Evolutionary conservation across 768 basidiomycete genomes (phyloP), one percentile per base, ranked within the genome.

Genomic region (Scleroderma citrinum): DNA sequence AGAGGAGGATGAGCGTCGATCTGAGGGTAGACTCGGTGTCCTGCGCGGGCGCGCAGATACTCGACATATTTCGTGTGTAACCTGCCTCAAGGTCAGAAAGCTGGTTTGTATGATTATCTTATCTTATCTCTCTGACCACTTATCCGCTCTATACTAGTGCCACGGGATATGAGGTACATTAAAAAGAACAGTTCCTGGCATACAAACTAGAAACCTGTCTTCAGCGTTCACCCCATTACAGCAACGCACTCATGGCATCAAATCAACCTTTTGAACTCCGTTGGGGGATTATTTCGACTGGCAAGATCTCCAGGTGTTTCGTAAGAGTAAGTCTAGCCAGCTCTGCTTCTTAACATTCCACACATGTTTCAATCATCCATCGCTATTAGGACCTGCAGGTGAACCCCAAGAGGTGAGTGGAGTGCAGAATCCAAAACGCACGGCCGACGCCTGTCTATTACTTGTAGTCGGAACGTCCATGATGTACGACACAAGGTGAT

Each of bases 241-340:
- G 21, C 21, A 26, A 42, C 14, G n/a, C 32, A 8, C 21, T 26
- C 17, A 58, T 66, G 65, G 36, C 48, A 39, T 37, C 55, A 41
- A n/a, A 49, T 32, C 65, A 68, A 53, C 70, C 72, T 1, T 67
- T 73, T 41, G 70, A 69, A 16, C 65, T 91, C 47, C 80, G 80
- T 48, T 92, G 91, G 92, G 91, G 92, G 16, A 87, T 93, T 55
- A 85, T 95, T 53, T 87, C 89, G 12, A 91, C 90, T 2, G 89
- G 88, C 26, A 60, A 63, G 17, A 93, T 92, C 50, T 81, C 89
- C 8, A 70, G 70, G 26, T 65, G 62, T 11, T 93, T 92, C 62
- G 76, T 81, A 11, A 80, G 78, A 72, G 89, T 86, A 50, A 49
- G 68, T 32, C 37, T 39, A 5, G 17, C 24, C 10, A 13, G 26